Base-by-base conservation (phyloP, 2,329 filamentous ascomycete species). In the Mariannaea elegans region DNA sequence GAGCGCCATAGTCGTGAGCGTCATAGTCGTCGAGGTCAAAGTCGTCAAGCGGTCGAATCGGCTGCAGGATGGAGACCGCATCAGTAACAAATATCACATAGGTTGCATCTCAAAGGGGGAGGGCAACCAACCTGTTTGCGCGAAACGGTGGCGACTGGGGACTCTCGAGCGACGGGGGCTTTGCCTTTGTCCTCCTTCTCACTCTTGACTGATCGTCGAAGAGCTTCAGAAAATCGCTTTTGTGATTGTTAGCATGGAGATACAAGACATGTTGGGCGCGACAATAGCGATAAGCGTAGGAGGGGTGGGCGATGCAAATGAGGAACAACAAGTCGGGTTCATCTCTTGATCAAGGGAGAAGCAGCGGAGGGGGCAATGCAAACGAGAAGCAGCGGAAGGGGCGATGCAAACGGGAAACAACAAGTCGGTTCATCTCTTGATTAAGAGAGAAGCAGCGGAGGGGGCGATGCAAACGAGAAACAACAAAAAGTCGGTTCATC, bases 11-110 rank as follows among this genome's bases (percentile, higher is more conserved):
- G n/a, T n/a, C n/a, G n/a, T 90, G 86, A 59, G 93, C 91, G 72
- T 90, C 86, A 80, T 97, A 97, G 77, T 96, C 92, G n/a, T n/a
- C n/a, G n/a, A n/a, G n/a, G n/a, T n/a, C n/a, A n/a, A n/a, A n/a
- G n/a, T n/a, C n/a, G 84, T 97, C 97, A 59, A 97, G 89, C 27
- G 95, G 95, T 82, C 94, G 93, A 77, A 99, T 99, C 62, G 99
- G 94, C 94, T 97, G 54, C 24, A 59, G 36, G 19, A 53, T 42
- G 42, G 36, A 32, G 51, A 56, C 32, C 41, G 61, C 47, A 61
- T 71, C 58, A 71, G 68, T 60, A 58, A 55, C 51, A n/a, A 62
- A 45, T 41, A 53, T 41, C 57, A 32, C 48, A 49, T 59, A 52
- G 56, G 50, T 45, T 42, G 36, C 64, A 59, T 24, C 19, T 44